phyloP scores from a whole-genome alignment of 805 yeast species.

The Metschnikowia sp. region DNA sequence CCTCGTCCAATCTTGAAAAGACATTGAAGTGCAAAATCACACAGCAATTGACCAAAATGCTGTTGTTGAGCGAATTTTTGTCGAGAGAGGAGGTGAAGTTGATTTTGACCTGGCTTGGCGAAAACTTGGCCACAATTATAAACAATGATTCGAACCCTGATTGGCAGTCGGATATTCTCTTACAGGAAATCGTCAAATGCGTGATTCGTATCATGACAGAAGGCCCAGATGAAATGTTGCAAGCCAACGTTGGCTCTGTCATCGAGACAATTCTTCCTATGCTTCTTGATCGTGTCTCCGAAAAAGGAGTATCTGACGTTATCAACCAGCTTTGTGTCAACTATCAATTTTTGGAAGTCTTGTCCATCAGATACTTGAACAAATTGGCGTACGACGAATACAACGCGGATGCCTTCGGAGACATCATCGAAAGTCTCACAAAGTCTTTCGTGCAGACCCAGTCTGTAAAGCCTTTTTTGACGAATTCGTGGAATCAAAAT shows the following conservation, averaged over 20 bases:
- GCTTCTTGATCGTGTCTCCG: constrained; percentile 31
- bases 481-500: constrained; percentile 41
- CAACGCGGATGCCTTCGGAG: constrained; percentile 7
- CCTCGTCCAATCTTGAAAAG: constrained; percentile 65
- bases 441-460: constrained; percentile 28
- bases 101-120: constrained; percentile 63
- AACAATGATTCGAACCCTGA: constrained; percentile 25
- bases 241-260: constrained; percentile 34
- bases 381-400: constrained; percentile 26
- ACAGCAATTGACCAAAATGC: constrained; percentile 58
- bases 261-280: constrained; percentile 34
- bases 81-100: constrained; percentile 54
- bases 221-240: constrained; percentile 10
- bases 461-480: constrained; percentile 30
- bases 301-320: constrained; percentile 20
- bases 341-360: constrained; percentile 41
- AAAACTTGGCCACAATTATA: constrained; percentile 43
- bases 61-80: constrained; percentile 49
- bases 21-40: constrained; percentile 66
- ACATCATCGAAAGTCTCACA: constrained; percentile 18
- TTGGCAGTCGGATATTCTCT: constrained; percentile 46
- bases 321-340: constrained; percentile 35
- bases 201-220: constrained; percentile 45
- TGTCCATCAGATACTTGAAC: constrained; percentile 43
- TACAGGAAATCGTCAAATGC: constrained; percentile 52